Evolutionary conservation across 2,329 filamentous ascomycete species (phyloP).

Genomic region (Nigrograna mackinnonii): DNA sequence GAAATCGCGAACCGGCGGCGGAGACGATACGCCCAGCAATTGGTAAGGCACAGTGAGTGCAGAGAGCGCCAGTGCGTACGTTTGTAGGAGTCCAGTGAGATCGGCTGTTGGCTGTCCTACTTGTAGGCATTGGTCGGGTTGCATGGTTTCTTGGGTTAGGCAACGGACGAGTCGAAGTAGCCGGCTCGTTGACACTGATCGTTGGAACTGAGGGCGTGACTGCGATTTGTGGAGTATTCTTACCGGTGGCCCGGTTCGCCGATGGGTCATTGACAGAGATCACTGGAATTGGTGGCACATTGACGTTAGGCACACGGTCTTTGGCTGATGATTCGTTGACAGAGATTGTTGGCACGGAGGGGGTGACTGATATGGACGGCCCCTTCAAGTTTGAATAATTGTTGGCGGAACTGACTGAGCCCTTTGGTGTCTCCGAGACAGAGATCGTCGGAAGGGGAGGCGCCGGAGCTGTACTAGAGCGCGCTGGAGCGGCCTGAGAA

Average conservation of each 20-base stretch:
- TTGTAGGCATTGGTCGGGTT: constrained; percentile 39
- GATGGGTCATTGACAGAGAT: constrained; percentile 30
- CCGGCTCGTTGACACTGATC: constrained; percentile 20
- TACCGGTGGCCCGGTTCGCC: constrained; percentile 14
- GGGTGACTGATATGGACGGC: constrained; percentile 15
- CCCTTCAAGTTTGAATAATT: constrained; percentile 19
- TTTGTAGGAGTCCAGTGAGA: constrained; percentile 50
- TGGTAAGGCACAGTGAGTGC: constrained; percentile 79
- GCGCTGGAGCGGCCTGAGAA: constrained; percentile 43
- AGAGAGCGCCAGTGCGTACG: constrained; percentile 68
- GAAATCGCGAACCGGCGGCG: constrained; percentile 81
- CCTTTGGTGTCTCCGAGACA: constrained; percentile 28
- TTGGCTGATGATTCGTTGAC: constrained; percentile 23
- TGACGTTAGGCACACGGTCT: no score
- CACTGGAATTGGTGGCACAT: constrained; percentile 29
- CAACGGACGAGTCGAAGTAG: constrained; percentile 49
- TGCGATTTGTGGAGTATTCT: constrained; percentile 21
- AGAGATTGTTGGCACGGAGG: constrained; percentile 17
- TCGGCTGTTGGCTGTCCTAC: constrained; percentile 38
- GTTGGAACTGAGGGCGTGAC: constrained; percentile 18
- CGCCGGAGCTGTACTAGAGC: constrained; percentile 27
- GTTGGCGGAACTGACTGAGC: constrained; percentile 20
- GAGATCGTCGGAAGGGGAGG: constrained; percentile 26
- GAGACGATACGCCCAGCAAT: constrained; percentile 92
- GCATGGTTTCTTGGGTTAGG: constrained; percentile 48